These are phyloP conservation scores for Sporothrix pallida DNA, from an alignment of 2,329 filamentous ascomycete species.

Conservation along the genomic window DNA sequence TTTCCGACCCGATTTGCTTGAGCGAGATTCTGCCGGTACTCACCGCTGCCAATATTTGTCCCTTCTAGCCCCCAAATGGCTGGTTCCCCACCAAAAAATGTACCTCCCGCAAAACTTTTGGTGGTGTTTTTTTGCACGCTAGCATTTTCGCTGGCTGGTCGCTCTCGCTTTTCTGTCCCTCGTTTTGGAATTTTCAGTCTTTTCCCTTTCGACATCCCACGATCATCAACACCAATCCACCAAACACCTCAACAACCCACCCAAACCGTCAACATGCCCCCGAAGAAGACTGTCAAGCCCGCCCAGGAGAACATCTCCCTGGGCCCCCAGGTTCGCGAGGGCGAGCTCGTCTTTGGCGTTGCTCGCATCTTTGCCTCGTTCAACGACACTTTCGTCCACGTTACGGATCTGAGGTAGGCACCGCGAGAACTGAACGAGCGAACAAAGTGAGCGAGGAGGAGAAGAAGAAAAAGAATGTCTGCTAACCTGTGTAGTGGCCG, in stretches of 20 bases:
- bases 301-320: slow-evolving; percentile 98
- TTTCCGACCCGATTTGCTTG: not conserved
- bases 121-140: slow-evolving; percentile 32
- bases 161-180: slow-evolving; percentile 26
- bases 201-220: slow-evolving; percentile 22
- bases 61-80: not conserved
- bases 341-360: slow-evolving; percentile 97
- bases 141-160: slow-evolving; percentile 25
- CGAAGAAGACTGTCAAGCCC: slow-evolving; percentile 85
- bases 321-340: slow-evolving; percentile 95
- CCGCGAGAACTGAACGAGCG: slow-evolving; percentile 20
- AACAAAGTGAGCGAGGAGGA: not conserved
- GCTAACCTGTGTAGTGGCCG: slow-evolving; percentile 69
- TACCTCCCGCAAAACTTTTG: slow-evolving; percentile 37
- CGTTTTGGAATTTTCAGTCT: slow-evolving; percentile 26
- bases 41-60: slow-evolving; percentile 34
- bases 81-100: slow-evolving; percentile 31
- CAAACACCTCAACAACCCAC: slow-evolving; percentile 38
- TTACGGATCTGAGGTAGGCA: slow-evolving; percentile 94
- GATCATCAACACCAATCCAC: slow-evolving; percentile 41
- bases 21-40: slow-evolving; percentile 25
- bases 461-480: not conserved
- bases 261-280: slow-evolving; percentile 75
- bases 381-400: slow-evolving; percentile 95
- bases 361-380: slow-evolving; percentile 97